A percentile compares a stretch with the other conserved stretches of the same genome.
These are phyloP conservation scores for Eruca vesicaria DNA, from an alignment of 441 rosid genomes.

Conservation along the genomic window DNA sequence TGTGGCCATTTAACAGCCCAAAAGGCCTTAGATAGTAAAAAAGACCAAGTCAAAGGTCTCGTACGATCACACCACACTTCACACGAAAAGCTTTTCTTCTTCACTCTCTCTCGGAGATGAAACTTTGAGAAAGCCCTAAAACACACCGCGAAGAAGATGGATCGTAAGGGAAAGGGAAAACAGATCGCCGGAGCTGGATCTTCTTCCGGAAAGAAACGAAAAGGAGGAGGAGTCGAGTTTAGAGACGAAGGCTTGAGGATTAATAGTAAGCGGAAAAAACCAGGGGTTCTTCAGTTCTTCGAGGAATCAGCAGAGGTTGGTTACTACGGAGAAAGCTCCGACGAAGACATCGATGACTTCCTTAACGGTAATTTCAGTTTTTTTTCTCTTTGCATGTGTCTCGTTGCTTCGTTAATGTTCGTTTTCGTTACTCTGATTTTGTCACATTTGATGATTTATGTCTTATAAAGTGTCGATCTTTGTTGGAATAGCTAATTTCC, in stretches of 20 bases:
- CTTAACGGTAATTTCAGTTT: conserved; percentile 35
- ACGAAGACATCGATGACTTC: conserved; percentile 47
- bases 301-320: conserved; percentile 65
- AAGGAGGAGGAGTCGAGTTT: conserved; percentile 31
- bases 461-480: not conserved
- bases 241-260: conserved; percentile 44
- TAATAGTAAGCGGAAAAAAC: conserved; percentile 45
- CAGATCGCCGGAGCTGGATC: conserved; percentile 37
- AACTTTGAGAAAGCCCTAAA: conserved; percentile 25
- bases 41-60: not conserved
- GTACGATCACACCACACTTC: not conserved
- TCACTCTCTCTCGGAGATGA: conserved; percentile 2
- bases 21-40: not conserved
- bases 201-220: conserved; percentile 46
- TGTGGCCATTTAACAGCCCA: not conserved
- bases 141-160: conserved; percentile 28
- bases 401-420: not conserved
- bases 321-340: conserved; percentile 36
- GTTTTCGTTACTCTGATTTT: conserved; percentile 1
- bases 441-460: not conserved
- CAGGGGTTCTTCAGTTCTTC: conserved; percentile 72
- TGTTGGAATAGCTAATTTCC: not conserved
- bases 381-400: conserved; percentile 11
- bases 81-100: not conserved
- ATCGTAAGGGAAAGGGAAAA: conserved; percentile 42